phyloP scores from a whole-genome alignment of 441 rosid species.

The Adansonia rubrostipa region DNA sequence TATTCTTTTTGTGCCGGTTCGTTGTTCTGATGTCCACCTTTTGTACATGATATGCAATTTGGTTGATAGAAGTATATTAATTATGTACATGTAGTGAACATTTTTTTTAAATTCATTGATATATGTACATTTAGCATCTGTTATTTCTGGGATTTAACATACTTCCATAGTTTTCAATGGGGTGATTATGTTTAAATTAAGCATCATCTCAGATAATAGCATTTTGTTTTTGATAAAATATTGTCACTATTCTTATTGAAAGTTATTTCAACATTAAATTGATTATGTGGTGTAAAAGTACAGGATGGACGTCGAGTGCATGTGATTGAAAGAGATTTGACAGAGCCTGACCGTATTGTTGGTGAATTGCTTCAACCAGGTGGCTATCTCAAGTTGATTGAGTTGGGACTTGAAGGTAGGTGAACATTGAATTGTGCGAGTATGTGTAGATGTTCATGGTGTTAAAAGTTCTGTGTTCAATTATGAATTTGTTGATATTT shows the following conservation, averaged over 20 bases:
- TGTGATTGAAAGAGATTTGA: conserved; percentile 29
- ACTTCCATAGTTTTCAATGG: background rate
- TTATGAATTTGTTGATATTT: conserved; percentile 8
- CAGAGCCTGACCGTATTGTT: conserved; percentile 30
- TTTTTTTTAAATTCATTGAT: background rate
- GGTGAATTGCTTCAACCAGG: conserved; percentile 32
- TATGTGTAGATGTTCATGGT: background rate
- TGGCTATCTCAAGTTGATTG: conserved; percentile 4
- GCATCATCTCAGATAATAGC: background rate
- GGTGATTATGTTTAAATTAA: background rate
- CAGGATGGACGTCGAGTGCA: conserved; percentile 30
- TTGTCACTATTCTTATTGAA: background rate
- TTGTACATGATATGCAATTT: background rate
- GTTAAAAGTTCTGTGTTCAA: background rate
- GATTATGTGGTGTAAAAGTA: conserved; percentile 14
- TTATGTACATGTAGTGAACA: background rate
- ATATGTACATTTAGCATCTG: background rate
- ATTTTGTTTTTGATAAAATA: background rate
- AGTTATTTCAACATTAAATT: background rate
- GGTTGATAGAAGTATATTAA: background rate
- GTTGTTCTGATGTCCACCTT: conserved; percentile 1
- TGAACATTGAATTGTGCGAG: background rate
- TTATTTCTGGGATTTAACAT: background rate
- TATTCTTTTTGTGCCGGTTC: background rate
- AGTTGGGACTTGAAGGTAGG: conserved; percentile 24